Evolutionary conservation across 1,284 basidiomycete genomes (phyloP).

Genomic region (Anthracocystis walkeri): DNA sequence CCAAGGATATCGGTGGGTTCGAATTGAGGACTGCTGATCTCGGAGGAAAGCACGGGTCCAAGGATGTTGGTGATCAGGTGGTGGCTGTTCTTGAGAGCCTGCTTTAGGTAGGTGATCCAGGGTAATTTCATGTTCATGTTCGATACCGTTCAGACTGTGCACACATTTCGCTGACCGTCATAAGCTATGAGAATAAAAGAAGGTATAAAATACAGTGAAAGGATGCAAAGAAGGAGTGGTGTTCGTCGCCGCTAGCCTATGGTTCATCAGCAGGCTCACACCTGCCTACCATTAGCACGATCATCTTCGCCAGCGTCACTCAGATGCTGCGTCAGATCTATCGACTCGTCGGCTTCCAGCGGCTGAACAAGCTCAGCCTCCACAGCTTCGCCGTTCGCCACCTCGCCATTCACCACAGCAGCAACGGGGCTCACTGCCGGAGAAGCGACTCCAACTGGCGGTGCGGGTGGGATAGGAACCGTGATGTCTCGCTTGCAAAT

Average conservation of each 20-base stretch:
- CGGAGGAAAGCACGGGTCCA: conserved; percentile 81
- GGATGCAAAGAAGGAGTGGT: not conserved
- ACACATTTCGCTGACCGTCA: no score
- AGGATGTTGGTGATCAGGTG: conserved; percentile 85
- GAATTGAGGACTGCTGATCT: conserved; percentile 89
- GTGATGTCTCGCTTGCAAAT: conserved; percentile 69
- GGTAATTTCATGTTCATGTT: no score
- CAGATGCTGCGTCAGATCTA: conserved; percentile 31
- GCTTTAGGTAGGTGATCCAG: conserved; percentile 66
- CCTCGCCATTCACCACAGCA: not conserved
- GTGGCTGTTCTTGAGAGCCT: conserved; percentile 80
- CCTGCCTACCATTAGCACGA: conserved; percentile 21
- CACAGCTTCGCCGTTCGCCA: conserved; percentile 1
- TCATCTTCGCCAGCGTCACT: conserved; percentile 6
- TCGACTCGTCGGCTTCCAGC: conserved; percentile 11
- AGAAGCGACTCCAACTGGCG: conserved; percentile 21
- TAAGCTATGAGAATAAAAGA: not conserved
- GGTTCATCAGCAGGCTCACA: conserved; percentile 4
- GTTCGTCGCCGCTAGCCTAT: not conserved
- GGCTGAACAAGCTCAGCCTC: not conserved
- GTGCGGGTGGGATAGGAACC: conserved; percentile 51
- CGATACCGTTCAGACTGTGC: no score
- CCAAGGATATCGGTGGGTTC: conserved; percentile 78
- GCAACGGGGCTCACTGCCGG: conserved; percentile 8
- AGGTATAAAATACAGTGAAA: conserved; percentile 14